phyloP scores from a whole-genome alignment of 176 grass and related monocot species.

The barley (Hordeum vulgare) region DNA sequence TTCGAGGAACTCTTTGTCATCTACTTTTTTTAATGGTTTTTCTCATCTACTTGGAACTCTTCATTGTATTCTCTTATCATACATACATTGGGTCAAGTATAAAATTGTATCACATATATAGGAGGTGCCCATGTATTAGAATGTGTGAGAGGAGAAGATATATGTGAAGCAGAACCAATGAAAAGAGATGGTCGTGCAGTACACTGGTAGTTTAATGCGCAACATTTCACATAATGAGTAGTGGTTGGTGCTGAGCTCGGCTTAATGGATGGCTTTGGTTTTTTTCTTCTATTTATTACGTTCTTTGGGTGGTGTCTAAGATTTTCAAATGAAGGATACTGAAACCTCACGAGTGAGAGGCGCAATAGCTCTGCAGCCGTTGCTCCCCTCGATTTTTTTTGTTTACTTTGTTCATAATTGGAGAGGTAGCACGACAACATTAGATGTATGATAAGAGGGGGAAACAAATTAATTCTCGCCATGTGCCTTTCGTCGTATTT shows the following conservation, averaged over 20 bases:
- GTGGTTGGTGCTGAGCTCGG: neutral
- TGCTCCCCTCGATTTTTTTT: neutral
- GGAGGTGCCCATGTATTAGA: neutral
- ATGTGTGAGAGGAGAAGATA: neutral
- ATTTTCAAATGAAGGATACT: neutral
- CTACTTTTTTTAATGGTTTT: neutral
- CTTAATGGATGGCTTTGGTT: neutral
- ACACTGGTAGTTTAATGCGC: neutral
- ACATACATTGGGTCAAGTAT: neutral
- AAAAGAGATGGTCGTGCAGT: neutral
- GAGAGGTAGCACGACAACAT: too few species aligned
- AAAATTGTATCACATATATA: neutral
- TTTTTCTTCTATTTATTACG: neutral
- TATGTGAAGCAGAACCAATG: neutral
- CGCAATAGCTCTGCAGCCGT: neutral
- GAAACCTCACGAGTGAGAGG: neutral
- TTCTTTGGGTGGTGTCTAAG: neutral
- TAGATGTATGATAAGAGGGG: too few species aligned
- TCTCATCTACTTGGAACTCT: neutral
- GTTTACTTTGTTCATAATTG: neutral
- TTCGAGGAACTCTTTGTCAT: neutral
- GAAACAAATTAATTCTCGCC: too few species aligned
- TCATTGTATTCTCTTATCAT: neutral
- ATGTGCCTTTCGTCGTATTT: too few species aligned
- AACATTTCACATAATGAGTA: neutral